Base-by-base conservation (phyloP, 2,329 filamentous ascomycete genomes). In the Pestalotiopsis sp. region DNA sequence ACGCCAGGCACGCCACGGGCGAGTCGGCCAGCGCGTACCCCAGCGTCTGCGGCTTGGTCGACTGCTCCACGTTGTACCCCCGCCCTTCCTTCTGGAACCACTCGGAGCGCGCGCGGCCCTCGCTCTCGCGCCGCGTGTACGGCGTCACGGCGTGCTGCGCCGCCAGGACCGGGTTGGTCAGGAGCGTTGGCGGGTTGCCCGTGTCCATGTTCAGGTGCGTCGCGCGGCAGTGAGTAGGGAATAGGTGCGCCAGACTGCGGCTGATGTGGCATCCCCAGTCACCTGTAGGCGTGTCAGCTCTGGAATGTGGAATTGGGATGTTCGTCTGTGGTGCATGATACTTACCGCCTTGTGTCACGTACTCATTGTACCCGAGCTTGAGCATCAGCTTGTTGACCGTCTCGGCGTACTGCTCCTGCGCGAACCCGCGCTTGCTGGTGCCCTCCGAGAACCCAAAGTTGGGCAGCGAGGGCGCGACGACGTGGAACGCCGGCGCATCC, bases 191-290 rank as follows among this genome's bases (percentile, higher is more conserved):
- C 0, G 85, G 80, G 1, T 75, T 72, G 2, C 85, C 83, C 13
- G 73, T 75, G 68, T 87, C 81, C 69, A 84, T 80, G 78, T 93
- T 92, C 71, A 91, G 81, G 76, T 93, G 91, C 3, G 83, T 86
- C 41, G 89, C 89, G 71, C 86, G 83, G 73, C 86, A 86, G 69
- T 86, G 78, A 2, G 85, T 70, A 0, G 90, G 89, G 72, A 91
- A 93, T 2, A 87, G 77, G 5, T 86, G 76, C 0, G 87, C 87
- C 68, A 94, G 86, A 11, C 84, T 79, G 3, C 91, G 86, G 12
- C 90, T 90, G 72, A 94, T 87, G 73, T 85, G 84, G 75, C 85
- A 89, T 20, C 91, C 92, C 91, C 90, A 93, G 75, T 93, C 91
- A 36, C 92, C 92, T 71, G 77, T n/a, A 4, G 31, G 9, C 2